Evolutionary conservation across 306 rosid genomes (phyloP), one percentile per base, ranked within the genome.

Genomic region (Castanea sativa): DNA sequence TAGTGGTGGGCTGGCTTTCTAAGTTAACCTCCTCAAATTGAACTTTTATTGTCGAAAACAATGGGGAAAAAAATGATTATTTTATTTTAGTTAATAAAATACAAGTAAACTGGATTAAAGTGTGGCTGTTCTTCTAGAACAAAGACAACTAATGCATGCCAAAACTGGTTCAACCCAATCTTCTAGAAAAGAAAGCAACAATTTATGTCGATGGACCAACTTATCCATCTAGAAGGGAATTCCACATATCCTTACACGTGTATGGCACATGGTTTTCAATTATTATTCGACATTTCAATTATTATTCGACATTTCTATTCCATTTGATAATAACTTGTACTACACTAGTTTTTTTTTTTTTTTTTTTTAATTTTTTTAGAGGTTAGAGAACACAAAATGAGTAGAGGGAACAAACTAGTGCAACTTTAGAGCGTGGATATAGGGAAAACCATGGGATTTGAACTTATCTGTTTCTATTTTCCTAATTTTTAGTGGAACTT

Each of bases 91-190:
- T 38, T 38, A 83, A 8, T 3, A 69, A 27, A 20, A 27, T 6
- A 33, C 13, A 56, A 55, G n/a, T 16, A 30, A 45, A 77, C 51
- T 38, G 64, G 25, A 6, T 19, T 55, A 4, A 52, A 71, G 71
- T 71, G 77, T 57, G 69, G 20, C n/a, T 13, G 60, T 16, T 51
- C 51, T 87, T 89, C 93, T 87, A 85, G 89, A 87, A 87, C 82
- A 55, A 35, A 19, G 10, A 68, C 41, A 68, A 29, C 23, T 35
- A 10, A 35, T 49, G 53, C 8, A 65, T 35, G 72, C 72, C 38
- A 35, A 33, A 68, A 68, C 38, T 8, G 51, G 27, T 8, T 10
- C 25, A 21, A 32, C 72, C 49, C 72, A 8, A 13, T 11, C 21
- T 68, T 68, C 72, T 68, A 35, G 72, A 68, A n/a, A 25, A 11